Percentiles rank a stretch among this genome's conserved stretches.
These are phyloP conservation scores for Colletotrichum sublineola DNA, from an alignment of 2,329 filamentous ascomycete genomes.

Conservation along the genomic window DNA sequence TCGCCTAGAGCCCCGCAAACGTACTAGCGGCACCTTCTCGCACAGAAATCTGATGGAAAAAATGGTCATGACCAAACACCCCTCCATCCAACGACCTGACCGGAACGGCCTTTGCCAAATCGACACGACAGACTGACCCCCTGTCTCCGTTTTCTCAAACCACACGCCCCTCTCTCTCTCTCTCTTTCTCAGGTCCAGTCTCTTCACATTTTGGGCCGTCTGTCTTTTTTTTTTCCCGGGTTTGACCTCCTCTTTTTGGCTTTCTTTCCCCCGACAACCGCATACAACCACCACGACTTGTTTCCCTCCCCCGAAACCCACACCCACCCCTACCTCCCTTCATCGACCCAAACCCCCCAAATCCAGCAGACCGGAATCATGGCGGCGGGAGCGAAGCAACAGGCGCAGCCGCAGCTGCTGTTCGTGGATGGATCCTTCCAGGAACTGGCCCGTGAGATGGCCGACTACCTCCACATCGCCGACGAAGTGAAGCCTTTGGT, in stretches of 20 bases:
- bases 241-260: conserved; percentile 42
- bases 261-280: conserved; percentile 40
- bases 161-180: conserved; percentile 34
- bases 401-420: conserved; percentile 70
- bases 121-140: conserved; percentile 41
- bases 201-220: conserved; percentile 37
- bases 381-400: conserved; percentile 53
- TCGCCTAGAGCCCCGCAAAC: conserved; percentile 55
- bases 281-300: conserved; percentile 27
- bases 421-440: conserved; percentile 93
- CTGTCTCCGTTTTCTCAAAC: conserved; percentile 40
- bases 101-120: conserved; percentile 35
- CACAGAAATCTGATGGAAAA: conserved; percentile 39
- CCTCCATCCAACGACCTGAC: conserved; percentile 37
- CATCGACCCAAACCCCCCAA: conserved; percentile 29
- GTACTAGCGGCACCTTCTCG: conserved; percentile 32
- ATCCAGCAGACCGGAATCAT: conserved; percentile 44
- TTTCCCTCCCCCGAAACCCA: conserved; percentile 34
- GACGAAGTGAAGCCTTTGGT: conserved; percentile 82
- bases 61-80: conserved; percentile 35
- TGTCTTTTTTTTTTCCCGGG: conserved; percentile 37
- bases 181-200: conserved; percentile 17
- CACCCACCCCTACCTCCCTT: conserved; percentile 32
- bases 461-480: conserved; percentile 89
- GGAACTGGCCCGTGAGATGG: conserved; percentile 94